Evolutionary conservation across 495 filamentous ascomycete genomes (phyloP).

Genomic region (Aspergillus funiculosus): DNA sequence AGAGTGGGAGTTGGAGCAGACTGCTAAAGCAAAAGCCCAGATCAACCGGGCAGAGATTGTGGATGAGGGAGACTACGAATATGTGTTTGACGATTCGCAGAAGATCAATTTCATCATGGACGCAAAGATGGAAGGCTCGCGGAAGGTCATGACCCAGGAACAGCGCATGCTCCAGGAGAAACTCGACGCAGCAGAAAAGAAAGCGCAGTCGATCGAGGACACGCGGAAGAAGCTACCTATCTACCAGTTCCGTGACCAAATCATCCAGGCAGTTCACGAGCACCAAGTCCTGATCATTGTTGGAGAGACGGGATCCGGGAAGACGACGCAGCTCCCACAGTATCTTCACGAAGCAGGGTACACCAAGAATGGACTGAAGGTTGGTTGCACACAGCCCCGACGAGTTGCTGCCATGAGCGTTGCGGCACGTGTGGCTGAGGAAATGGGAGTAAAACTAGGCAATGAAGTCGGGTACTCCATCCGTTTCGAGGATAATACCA

Average conservation of each 20-base stretch:
- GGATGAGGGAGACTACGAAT: conserved; percentile 89
- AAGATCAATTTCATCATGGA: conserved; percentile 85
- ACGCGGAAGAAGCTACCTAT: conserved; percentile 88
- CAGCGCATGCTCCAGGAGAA: conserved; percentile 71
- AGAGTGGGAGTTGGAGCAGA: conserved; percentile 92
- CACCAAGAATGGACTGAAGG: conserved; percentile 61
- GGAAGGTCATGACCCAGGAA: conserved; percentile 65
- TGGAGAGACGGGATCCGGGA: conserved; percentile 82
- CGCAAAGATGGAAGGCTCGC: conserved; percentile 60
- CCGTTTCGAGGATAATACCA: conserved; percentile 90
- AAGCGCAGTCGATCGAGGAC: conserved; percentile 78
- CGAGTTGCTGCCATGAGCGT: conserved; percentile 97
- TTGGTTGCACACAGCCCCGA: conserved; percentile 69
- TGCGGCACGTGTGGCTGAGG: conserved; percentile 87
- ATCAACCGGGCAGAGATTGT: conserved; percentile 67
- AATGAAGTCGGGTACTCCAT: conserved; percentile 95
- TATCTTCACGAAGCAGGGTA: conserved; percentile 85
- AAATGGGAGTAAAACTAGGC: conserved; percentile 85
- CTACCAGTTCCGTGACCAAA: conserved; percentile 70
- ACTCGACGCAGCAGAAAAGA: conserved; percentile 81
- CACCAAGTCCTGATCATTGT: conserved; percentile 82
- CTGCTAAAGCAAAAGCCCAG: conserved; percentile 82
- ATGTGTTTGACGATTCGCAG: conserved; percentile 84
- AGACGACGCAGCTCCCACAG: conserved; percentile 85
- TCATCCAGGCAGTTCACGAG: conserved; percentile 71